Base-by-base conservation (phyloP, 2,329 filamentous ascomycete species). In the Dactylellina cionopaga region DNA sequence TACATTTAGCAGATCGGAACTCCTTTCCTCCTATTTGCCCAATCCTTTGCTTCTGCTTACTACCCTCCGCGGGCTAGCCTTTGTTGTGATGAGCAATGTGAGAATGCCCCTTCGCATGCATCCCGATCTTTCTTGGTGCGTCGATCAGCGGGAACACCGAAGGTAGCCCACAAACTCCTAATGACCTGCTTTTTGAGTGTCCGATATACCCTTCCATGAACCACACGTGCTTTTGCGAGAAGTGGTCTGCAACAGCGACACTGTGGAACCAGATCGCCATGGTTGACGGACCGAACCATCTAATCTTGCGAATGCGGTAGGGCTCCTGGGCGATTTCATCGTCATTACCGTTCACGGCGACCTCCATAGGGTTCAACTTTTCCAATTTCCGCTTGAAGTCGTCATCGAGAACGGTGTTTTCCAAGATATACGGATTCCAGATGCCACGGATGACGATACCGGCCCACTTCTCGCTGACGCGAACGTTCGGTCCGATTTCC, bases 221-320 rank as follows among this genome's bases (percentile, higher is more conserved):
- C 65, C 65, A 70, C 2, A 70, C 15, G 0, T 56, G 27, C 17
- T 62, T 62, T 11, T 55, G 46, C 7, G 22, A 22, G 29, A 70
- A 70, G 41, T 70, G 43, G 10, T 70, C 65, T 4, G 65, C 46
- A 7, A 62, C 31, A 11, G n/a, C 3, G 11, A n/a, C 19, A 15
- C 63, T 49, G 31, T 70, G 55, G 47, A 70, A 70, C 65, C 65
- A 70, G 31, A 70, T 62, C 3, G 55, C 65, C 27, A 70, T 17
- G 27, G 47, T 62, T 1, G 55, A 54, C 5, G 65, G 47, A 3
- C 41, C 55, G 49, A 70, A 56, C 65, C 65, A 70, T 11, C 31
- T 46, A 6, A 70, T 55, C 56, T 37, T 70, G n/a, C 65, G 37
- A 22, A 70, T 56, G 3, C 56, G 47, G 29, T 70, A 70, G 10